These are phyloP conservation scores for Sphaerosporella brunnea DNA, from an alignment of 495 filamentous ascomycete genomes.

Conservation along the genomic window DNA sequence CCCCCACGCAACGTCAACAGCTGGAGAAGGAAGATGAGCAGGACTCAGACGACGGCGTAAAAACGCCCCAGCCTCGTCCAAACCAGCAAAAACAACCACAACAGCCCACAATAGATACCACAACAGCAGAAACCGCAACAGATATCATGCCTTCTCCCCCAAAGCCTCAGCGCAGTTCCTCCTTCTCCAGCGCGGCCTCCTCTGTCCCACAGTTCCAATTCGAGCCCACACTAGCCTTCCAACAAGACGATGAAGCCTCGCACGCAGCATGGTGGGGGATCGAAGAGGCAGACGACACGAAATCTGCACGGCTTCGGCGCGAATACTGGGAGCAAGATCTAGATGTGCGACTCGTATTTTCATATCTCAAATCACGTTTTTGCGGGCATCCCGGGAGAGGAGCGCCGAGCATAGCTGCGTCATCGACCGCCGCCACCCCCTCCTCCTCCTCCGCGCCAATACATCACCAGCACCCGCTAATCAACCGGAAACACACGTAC, in stretches of 20 bases:
- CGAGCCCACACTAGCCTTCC: slow-evolving; percentile 14
- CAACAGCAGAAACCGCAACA: too few species aligned
- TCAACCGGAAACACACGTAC: slow-evolving; percentile 30
- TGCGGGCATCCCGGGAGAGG: slow-evolving; percentile 13
- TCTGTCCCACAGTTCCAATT: slow-evolving; percentile 16
- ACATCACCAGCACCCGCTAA: slow-evolving; percentile 28
- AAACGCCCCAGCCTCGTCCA: not conserved
- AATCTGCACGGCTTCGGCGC: slow-evolving; percentile 7
- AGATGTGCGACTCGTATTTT: slow-evolving; percentile 51
- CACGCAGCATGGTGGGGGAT: slow-evolving; percentile 51
- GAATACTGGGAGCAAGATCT: slow-evolving; percentile 60
- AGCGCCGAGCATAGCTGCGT: slow-evolving; percentile 16
- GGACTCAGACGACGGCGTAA: not conserved
- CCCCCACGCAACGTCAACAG: slow-evolving; percentile 19
- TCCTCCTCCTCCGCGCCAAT: slow-evolving; percentile 3
- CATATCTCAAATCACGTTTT: slow-evolving; percentile 49
- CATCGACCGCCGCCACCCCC: slow-evolving; percentile 23
- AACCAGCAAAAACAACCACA: not conserved
- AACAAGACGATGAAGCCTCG: slow-evolving; percentile 12
- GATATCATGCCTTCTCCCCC: not conserved
- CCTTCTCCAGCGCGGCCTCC: not conserved
- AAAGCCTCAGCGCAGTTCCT: not conserved
- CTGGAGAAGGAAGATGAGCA: not conserved
- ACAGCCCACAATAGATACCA: too few species aligned
- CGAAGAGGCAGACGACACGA: slow-evolving; percentile 31